Base-by-base conservation (phyloP, 352 stramenopile species). In the Blastocystis sp. region DNA sequence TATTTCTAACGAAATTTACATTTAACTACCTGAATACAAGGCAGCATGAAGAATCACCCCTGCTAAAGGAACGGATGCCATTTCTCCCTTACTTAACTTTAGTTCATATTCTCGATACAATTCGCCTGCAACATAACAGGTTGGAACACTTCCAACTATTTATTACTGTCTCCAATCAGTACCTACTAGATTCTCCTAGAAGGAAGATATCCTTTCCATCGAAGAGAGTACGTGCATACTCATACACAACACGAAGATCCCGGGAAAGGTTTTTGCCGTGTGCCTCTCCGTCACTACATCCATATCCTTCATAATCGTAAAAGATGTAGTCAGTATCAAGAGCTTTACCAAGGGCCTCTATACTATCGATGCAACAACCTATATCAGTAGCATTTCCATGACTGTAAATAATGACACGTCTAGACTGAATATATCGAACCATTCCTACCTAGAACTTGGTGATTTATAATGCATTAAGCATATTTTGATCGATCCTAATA, bases 271-370 rank as follows among this genome's bases (percentile, higher is more conserved):
- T 66, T 9, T 39, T 52, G 9, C n/a, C 14, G 29, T 66, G 51
- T 29, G 71, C 24, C 14, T 1, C 24, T 5, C 71, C 71, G 43
- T n/a, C 29, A 29, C 51, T 83, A 19, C 49, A 66, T 19, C 71
- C 71, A 51, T 83, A 83, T 21, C 71, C 71, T 43, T 83, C 71
- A 66, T 83, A 83, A 67, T 83, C 71, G 29, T 83, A 83, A 29
- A 66, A 65, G 24, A 66, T 43, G 43, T 65, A 66, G 29, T 83
- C 71, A n/a, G 46, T 52, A 43, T 83, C 71, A 3, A 83, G 71
- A 9, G 21, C 51, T 0, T 16, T 35, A 56, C 71, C 71, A 4
- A 83, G 29, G 4, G 7, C 21, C 49, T 66, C 16, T 11, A 65
- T 83, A 12, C 21, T 16, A 12, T 37, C 24, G 27, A 63, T 63